Conservation (phyloP, 352 stramenopile species). For the Phytophthora cajani region DNA sequence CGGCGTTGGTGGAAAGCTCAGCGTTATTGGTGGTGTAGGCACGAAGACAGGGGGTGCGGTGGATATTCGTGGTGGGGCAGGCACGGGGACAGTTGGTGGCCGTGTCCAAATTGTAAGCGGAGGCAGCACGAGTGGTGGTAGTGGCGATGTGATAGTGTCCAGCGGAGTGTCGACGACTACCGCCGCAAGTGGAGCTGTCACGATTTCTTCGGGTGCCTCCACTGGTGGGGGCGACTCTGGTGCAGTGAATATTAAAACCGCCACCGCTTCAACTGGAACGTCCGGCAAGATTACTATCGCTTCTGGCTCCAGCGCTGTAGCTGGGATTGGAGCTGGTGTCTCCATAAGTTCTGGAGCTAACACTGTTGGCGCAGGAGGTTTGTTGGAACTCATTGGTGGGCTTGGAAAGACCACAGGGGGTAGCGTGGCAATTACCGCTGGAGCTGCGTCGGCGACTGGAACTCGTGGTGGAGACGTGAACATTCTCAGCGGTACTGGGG, state of each 20-base stretch:
- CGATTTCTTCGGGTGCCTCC: constrained; percentile 21
- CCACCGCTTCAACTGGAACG: constrained; percentile 20
- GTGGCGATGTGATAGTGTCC: constrained; percentile 60
- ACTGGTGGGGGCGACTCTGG: constrained; percentile 27
- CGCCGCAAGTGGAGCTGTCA: constrained; percentile 21
- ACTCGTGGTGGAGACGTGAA: constrained; percentile 21
- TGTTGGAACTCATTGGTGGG: constrained; percentile 20
- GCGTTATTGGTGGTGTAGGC: constrained; percentile 13
- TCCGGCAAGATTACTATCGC: constrained; percentile 27
- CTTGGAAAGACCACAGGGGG: constrained; percentile 16
- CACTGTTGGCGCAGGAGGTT: constrained; percentile 15
- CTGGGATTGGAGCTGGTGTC: constrained; percentile 7
- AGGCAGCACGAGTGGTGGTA: constrained; percentile 41
- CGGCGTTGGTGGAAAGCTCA: constrained; percentile 22
- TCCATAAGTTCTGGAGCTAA: constrained; percentile 18
- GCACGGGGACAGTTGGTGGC: constrained; percentile 16
- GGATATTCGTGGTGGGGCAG: constrained; percentile 27
- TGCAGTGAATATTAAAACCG: constrained; percentile 23
- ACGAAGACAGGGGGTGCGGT: constrained; percentile 31
- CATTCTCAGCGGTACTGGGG: constrained; percentile 21
- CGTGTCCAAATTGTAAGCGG: constrained; percentile 35
- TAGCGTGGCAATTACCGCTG: constrained; percentile 19
- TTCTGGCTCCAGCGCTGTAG: constrained; percentile 10
- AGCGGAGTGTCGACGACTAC: constrained; percentile 33
- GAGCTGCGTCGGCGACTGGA: constrained; percentile 9